Conservation (phyloP, 768 basidiomycete genomes). For the Bullera alba region DNA sequence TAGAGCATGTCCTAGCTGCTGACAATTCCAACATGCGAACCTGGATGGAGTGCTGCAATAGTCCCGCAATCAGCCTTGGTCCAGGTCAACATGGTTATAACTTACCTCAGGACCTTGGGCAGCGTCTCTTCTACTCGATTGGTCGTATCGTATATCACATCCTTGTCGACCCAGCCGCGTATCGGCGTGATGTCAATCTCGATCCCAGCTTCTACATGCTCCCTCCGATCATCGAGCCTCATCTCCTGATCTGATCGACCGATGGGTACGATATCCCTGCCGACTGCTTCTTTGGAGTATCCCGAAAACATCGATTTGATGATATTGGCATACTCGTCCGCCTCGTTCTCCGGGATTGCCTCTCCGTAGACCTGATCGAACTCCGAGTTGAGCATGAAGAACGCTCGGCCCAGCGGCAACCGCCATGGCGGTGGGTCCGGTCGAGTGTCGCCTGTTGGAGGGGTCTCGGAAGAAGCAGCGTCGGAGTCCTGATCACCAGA, state of each 20-base stretch:
- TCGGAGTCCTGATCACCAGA: neutral
- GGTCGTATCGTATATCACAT: no score
- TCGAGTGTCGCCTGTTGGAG: neutral
- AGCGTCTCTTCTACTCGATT: no score
- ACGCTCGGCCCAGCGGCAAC: constrained; percentile 13
- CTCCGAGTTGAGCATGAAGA: constrained; percentile 19
- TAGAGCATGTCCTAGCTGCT: constrained; percentile 20
- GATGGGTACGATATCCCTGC: no score
- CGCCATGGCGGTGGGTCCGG: constrained; percentile 25
- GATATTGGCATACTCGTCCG: constrained; percentile 9
- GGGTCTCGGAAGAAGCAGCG: neutral
- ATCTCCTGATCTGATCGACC: neutral
- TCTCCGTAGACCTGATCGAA: constrained; percentile 10
- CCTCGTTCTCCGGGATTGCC: constrained; percentile 10
- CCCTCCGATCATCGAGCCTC: neutral
- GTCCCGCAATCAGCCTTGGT: neutral
- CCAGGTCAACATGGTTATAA: neutral
- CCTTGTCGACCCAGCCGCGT: no score
- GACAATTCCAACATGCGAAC: constrained; percentile 37
- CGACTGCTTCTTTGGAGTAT: constrained; percentile 15
- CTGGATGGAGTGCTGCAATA: constrained; percentile 3
- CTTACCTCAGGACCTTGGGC: no score
- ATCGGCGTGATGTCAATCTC: no score
- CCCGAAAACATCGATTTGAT: constrained; percentile 10
- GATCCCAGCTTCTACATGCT: no score